Evolutionary conservation across 768 basidiomycete species (phyloP), one percentile per base, ranked within the genome.

Genomic region (Tremella yokohamensis): DNA sequence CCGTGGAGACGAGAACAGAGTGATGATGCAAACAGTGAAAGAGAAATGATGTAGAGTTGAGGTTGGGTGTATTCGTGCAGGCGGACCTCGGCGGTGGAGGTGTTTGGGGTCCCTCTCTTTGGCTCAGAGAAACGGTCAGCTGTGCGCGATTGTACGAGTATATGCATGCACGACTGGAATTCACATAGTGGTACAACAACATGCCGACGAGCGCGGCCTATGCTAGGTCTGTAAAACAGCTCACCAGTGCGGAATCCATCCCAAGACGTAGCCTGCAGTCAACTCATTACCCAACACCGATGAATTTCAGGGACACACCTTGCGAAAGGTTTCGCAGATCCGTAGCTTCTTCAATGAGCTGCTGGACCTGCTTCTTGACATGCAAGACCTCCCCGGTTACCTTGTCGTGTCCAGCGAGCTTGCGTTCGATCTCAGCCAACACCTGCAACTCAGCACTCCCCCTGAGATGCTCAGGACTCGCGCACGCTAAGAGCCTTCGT

Each of bases 161-260:
- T 20, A 39, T 34, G 4, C 29, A 34, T 34, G 29, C 29, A 34
- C n/a, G 11, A 6, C 29, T 34, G 29, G 4, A 34, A 4, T 6
- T 4, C 4, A 11, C 11, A 11, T 34, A 34, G 11, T 11, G 29
- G 11, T 34, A 34, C 29, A 34, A 34, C 29, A 34, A 11, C 29
- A 34, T 6, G 6, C 11, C 29, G 29, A 11, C 29, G 11, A 11
- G 11, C 29, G 29, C 4, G 29, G 11, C 29, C 29, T 11, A 34
- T 34, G 29, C 29, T 6, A 34, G 29, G 29, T 11, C 6, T 11
- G 4, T 11, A 11, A 34, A 4, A 34, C 4, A 6, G 29, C 29
- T 55, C 40, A 74, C 70, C 68, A 72, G 18, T 70, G 62, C 8
- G 73, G 73, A 1, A 72, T 65, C 73, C 73, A 74, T 2, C 73